Evolutionary conservation across 1,284 basidiomycete species (phyloP).

Genomic region (Trichosporon coremiiforme): DNA sequence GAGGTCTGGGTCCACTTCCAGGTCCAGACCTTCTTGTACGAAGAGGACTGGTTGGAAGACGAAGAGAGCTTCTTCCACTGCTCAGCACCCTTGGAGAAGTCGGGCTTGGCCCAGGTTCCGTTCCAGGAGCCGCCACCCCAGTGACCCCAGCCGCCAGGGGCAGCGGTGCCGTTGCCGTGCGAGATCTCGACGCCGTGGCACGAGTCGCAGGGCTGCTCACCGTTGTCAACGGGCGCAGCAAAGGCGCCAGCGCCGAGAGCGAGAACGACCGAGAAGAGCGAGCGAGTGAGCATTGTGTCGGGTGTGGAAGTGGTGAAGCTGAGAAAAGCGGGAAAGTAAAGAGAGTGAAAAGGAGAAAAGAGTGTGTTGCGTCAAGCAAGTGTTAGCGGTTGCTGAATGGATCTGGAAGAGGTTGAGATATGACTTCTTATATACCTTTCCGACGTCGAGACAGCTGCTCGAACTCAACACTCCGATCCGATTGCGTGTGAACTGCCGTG

Average conservation of each 20-base stretch:
- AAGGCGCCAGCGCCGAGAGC: slow-evolving; percentile 17
- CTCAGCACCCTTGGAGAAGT: slow-evolving; percentile 1
- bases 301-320: slow-evolving; percentile 3
- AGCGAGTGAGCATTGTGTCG: neutral
- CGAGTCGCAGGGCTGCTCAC: neutral
- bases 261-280: slow-evolving; percentile 9
- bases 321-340: slow-evolving; percentile 1
- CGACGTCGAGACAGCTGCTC: neutral
- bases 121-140: neutral
- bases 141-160: neutral
- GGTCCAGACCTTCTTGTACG: neutral
- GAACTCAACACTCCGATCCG: neutral
- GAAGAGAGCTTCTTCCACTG: slow-evolving; percentile 12
- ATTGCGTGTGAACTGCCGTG: neutral
- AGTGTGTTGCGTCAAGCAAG: slow-evolving; percentile 15
- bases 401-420: neutral
- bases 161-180: neutral
- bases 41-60: slow-evolving; percentile 9
- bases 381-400: slow-evolving; percentile 8
- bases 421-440: neutral
- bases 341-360: slow-evolving; percentile 7
- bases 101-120: slow-evolving; percentile 1
- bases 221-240: slow-evolving; percentile 5
- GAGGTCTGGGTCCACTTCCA: slow-evolving; percentile 7
- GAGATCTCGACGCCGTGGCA: neutral